phyloP scores from a whole-genome alignment of 2,329 filamentous ascomycete species.

The Talaromyces sp. region DNA sequence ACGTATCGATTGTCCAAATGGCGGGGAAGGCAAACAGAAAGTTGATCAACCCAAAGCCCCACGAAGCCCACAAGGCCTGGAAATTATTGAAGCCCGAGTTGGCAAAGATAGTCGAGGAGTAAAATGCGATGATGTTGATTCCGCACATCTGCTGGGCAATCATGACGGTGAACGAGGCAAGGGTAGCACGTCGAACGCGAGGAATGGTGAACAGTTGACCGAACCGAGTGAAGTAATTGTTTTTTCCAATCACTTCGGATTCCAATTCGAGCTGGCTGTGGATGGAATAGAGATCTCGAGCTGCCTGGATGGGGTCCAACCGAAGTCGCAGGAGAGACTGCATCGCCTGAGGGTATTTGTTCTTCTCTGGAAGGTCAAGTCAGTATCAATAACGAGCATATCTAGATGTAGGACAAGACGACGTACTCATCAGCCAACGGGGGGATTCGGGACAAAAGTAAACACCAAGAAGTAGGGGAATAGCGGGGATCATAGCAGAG shows the following conservation, averaged over 20 bases:
- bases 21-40: constrained; percentile 62
- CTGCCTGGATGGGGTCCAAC: constrained; percentile 56
- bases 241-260: constrained; percentile 34
- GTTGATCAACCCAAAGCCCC: constrained; percentile 61
- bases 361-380: constrained; percentile 44
- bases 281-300: constrained; percentile 59
- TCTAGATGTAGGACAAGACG: neutral
- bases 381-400: neutral
- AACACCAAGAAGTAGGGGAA: constrained; percentile 54
- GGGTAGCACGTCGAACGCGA: constrained; percentile 55
- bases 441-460: constrained; percentile 62
- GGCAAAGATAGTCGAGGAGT: constrained; percentile 55
- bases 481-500: constrained; percentile 60
- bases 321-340: constrained; percentile 52
- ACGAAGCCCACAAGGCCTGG: constrained; percentile 57
- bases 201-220: constrained; percentile 46
- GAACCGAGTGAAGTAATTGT: constrained; percentile 58
- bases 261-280: constrained; percentile 48
- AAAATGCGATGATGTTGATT: constrained; percentile 72
- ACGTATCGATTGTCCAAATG: constrained; percentile 63
- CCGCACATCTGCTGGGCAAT: constrained; percentile 68
- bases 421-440: constrained; percentile 54
- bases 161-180: constrained; percentile 77
- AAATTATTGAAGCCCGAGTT: constrained; percentile 53
- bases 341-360: constrained; percentile 57